Base-by-base conservation (phyloP, 2,329 filamentous ascomycete species). In the Phialophora macrospora region DNA sequence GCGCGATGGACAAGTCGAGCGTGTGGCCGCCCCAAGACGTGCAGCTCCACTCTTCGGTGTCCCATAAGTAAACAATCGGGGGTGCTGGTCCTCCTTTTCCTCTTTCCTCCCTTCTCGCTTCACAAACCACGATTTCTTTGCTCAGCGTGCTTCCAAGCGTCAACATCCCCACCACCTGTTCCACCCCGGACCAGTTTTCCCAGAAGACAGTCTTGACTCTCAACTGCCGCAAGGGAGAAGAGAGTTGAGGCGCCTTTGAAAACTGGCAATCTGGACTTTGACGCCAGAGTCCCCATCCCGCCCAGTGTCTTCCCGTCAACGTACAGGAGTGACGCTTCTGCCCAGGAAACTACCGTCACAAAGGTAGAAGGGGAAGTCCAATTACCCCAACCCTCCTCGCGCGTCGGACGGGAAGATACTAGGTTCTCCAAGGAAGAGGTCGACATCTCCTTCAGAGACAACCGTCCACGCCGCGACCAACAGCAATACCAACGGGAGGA, bases 271-370 rank as follows among this genome's bases (percentile, higher is more conserved):
- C 72, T 73, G 72, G 72, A 73, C 70, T 73, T 73, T 71, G 72
- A 73, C 72, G 72, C 93, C 84, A 91, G 93, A 84, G 91, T 97
- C 84, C 92, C 94, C 87, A 95, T 98, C 84, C 94, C 94, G 85
- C 96, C 97, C 89, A 97, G 93, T 91, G 91, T 97, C 90, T 97
- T 98, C 89, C 94, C 94, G 86, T 97, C 93, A 83, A 92, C 93
- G 83, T 98, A 97, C 88, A 88, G 90, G 83, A 89, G 85, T 86
- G 86, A 88, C 83, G 84, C 85, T 83, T 84, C 85, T 80, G 84
- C 83, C 77, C 82, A 86, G 79, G 82, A 84, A 80, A 88, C 88
- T 81, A 72, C 71, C 68, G 82, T 87, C 75, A 88, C 88, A 78
- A 88, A 93, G 88, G 89, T 94, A 88, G 92, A 97, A 88, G 88